A percentile compares a stretch with the other conserved stretches of the same genome.
Conservation (phyloP, 495 filamentous ascomycete genomes). For the Cladorrhinum samala region DNA sequence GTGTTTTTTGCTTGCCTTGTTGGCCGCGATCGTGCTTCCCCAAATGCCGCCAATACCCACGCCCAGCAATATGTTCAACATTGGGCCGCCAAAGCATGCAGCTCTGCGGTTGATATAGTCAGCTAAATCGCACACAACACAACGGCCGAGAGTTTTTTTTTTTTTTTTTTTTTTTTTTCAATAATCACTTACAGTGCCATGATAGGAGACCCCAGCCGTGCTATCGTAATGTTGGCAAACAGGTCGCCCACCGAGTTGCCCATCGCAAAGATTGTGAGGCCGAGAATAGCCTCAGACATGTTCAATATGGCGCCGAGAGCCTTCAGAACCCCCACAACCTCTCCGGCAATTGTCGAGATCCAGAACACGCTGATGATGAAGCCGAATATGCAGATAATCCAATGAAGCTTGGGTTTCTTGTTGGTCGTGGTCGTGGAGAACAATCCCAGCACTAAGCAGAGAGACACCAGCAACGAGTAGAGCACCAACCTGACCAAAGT, state of each 20-base stretch:
- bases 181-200: conserved; percentile 70
- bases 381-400: conserved; percentile 78
- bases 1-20: conserved; percentile 50
- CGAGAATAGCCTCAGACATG: conserved; percentile 93
- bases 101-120: conserved; percentile 33
- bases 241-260: conserved; percentile 94
- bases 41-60: conserved; percentile 85
- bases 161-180: too few species aligned
- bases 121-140: background rate
- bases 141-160: too few species aligned
- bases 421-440: conserved; percentile 54
- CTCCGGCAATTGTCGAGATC: conserved; percentile 93
- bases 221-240: conserved; percentile 91
- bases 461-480: conserved; percentile 63
- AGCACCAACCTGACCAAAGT: conserved; percentile 57
- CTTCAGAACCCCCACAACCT: conserved; percentile 94
- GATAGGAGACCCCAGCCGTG: conserved; percentile 85
- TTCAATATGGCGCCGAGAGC: conserved; percentile 85
- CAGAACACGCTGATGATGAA: conserved; percentile 88
- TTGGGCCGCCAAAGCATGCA: conserved; percentile 93
- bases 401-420: conserved; percentile 59
- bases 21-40: conserved; percentile 62
- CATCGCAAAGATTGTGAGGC: conserved; percentile 93
- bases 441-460: conserved; percentile 56
- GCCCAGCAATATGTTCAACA: conserved; percentile 95